Percentiles rank a stretch among this genome's conserved stretches.
Evolutionary conservation across 495 filamentous ascomycete species (phyloP).

Genomic region (Annulohypoxylon nitens): DNA sequence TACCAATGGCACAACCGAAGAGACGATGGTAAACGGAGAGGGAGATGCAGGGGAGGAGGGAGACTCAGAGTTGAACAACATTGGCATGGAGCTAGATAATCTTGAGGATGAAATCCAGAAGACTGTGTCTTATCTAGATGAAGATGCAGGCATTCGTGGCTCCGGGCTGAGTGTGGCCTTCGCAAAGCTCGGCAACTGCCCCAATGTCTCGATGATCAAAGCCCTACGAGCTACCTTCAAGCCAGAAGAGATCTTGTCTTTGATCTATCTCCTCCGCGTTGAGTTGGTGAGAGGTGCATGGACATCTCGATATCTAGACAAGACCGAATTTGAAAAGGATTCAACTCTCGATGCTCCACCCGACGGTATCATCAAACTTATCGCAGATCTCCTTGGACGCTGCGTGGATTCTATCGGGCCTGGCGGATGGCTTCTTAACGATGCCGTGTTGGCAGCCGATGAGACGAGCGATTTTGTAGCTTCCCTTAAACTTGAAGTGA

Average conservation of each 20-base stretch:
- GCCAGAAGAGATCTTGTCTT: conserved; percentile 74
- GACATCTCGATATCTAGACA: conserved; percentile 74
- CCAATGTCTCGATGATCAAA: conserved; percentile 66
- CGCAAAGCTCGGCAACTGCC: conserved; percentile 74
- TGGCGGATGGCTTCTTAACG: conserved; percentile 80
- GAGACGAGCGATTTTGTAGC: conserved; percentile 72
- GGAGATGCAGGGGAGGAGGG: conserved; percentile 42
- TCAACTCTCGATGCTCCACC: conserved; percentile 66
- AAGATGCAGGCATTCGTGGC: conserved; percentile 58
- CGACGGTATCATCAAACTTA: conserved; percentile 67
- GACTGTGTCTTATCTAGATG: conserved; percentile 63
- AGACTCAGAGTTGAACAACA: conserved; percentile 55
- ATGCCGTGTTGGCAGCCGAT: conserved; percentile 63
- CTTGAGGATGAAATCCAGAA: conserved; percentile 64
- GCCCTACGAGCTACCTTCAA: conserved; percentile 75
- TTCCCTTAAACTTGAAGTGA: conserved; percentile 78
- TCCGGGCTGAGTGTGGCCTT: conserved; percentile 66
- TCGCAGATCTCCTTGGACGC: conserved; percentile 77
- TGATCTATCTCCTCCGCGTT: conserved; percentile 79
- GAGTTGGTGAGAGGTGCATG: conserved; percentile 75
- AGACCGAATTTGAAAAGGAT: conserved; percentile 59
- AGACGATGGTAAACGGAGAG: conserved; percentile 45
- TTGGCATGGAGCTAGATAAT: conserved; percentile 61
- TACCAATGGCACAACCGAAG: conserved; percentile 52
- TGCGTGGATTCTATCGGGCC: conserved; percentile 88